Conservation (phyloP, 108 stramenopile genomes). For the Nitzschia inconspicua region DNA sequence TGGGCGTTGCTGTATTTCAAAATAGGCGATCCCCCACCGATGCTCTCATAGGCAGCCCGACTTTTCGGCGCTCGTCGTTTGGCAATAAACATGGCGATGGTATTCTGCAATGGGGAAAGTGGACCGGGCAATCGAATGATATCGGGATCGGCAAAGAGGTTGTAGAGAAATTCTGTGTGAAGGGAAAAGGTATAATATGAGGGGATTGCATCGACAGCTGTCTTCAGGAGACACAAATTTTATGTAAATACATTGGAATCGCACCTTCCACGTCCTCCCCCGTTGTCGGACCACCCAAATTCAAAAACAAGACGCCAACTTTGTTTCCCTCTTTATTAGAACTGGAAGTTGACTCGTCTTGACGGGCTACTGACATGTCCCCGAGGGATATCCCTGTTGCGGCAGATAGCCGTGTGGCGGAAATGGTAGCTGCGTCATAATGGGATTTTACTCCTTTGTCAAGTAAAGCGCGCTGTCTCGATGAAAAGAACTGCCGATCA, state of each 20-base stretch:
- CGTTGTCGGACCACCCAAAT: constrained; percentile 94
- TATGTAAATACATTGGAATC: constrained; percentile 2
- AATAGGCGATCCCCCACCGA: constrained; percentile 97
- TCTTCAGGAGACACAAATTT: background rate
- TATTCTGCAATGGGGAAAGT: constrained; percentile 73
- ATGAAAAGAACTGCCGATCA: too few relatives aligned
- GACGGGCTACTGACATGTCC: background rate
- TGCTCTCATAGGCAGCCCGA: constrained; percentile 90
- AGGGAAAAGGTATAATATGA: background rate
- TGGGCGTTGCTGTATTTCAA: constrained; percentile 88
- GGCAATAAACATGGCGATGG: constrained; percentile 83
- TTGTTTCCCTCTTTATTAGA: constrained; percentile 32
- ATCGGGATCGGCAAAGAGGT: constrained; percentile 97
- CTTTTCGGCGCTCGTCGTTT: constrained; percentile 92
- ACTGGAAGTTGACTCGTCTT: too few relatives aligned
- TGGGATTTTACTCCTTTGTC: too few relatives aligned
- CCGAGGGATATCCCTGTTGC: constrained; percentile 6
- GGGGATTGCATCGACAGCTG: background rate
- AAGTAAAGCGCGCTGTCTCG: too few relatives aligned
- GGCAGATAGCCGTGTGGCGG: background rate
- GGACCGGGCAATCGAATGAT: constrained; percentile 91
- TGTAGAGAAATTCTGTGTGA: constrained; percentile 84
- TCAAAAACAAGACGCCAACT: constrained; percentile 90
- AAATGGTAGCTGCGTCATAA: too few relatives aligned
- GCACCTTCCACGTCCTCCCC: constrained; percentile 88